These are phyloP conservation scores for Odontarrhena argentea DNA, from an alignment of 345 rosid genomes.

Conservation along the genomic window DNA sequence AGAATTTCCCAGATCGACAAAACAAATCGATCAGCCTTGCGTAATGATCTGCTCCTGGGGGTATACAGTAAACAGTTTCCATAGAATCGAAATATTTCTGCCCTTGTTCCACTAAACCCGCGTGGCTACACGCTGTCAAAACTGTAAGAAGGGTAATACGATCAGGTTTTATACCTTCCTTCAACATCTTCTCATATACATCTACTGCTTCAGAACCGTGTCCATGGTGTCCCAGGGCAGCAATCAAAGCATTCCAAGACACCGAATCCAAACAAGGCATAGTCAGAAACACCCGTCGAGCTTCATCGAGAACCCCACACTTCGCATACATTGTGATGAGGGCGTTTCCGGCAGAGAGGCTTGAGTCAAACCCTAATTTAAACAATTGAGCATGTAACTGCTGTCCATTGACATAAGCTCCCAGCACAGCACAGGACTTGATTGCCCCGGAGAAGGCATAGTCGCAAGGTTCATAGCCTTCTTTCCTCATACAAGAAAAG, in stretches of 20 bases:
- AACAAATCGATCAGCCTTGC: conserved; percentile 44
- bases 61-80: conserved; percentile 33
- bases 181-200: conserved; percentile 42
- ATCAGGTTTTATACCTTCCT: conserved; percentile 45
- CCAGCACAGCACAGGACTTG: conserved; percentile 41
- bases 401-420: conserved; percentile 40
- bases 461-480: conserved; percentile 47
- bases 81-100: conserved; percentile 37
- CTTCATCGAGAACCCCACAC: conserved; percentile 44
- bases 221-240: conserved; percentile 46
- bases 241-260: conserved; percentile 49
- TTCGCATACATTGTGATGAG: conserved; percentile 49
- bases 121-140: conserved; percentile 46
- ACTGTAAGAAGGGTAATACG: conserved; percentile 42
- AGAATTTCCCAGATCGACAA: conserved; percentile 44
- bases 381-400: conserved; percentile 43
- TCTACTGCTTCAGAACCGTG: conserved; percentile 43
- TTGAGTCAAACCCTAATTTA: conserved; percentile 42
- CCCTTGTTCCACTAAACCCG: conserved; percentile 44
- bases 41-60: conserved; percentile 44
- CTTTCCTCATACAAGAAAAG: conserved; percentile 42
- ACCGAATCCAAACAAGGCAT: conserved; percentile 42
- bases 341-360: conserved; percentile 42
- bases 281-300: conserved; percentile 36
- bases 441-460: conserved; percentile 41